These are phyloP conservation scores for Ogataea parapolymorpha DNA, from an alignment of 805 yeast species.

Conservation along the genomic window DNA sequence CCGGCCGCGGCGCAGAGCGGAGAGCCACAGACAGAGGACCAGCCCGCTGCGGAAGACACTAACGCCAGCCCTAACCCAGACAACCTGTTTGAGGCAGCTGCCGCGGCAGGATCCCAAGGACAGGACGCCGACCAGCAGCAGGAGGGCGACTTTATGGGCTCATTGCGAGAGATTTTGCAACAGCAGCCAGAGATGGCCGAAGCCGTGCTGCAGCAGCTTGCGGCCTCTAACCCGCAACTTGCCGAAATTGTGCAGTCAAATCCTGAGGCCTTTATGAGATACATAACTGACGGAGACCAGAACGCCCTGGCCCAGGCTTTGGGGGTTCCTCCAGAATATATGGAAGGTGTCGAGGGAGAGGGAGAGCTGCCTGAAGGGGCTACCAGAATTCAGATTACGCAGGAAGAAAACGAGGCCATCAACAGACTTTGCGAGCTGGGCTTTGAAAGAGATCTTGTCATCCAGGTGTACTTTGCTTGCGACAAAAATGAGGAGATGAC, in stretches of 20 bases:
- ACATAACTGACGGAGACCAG: conserved; percentile 62
- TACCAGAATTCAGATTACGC: conserved; percentile 61
- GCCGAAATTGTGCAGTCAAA: conserved; percentile 76
- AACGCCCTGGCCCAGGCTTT: conserved; percentile 46
- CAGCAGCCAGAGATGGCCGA: conserved; percentile 87
- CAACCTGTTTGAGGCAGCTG: conserved; percentile 51
- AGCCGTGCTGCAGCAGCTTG: conserved; percentile 76
- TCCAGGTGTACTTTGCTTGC: conserved; percentile 95
- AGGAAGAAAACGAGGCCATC: conserved; percentile 87
- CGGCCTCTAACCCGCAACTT: conserved; percentile 78
- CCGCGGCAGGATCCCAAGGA: conserved; percentile 31
- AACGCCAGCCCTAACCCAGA: conserved; percentile 37
- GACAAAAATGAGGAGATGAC: conserved; percentile 97
- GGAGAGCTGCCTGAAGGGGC: conserved; percentile 42
- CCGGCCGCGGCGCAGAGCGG: conserved; percentile 15
- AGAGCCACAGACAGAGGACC: conserved; percentile 13
- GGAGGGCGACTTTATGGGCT: conserved; percentile 42
- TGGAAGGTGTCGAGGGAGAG: conserved; percentile 34
- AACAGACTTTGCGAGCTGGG: conserved; percentile 88
- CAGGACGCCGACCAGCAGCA: conserved; percentile 30
- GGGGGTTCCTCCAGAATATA: conserved; percentile 38
- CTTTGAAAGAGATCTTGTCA: conserved; percentile 80
- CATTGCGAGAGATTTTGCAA: conserved; percentile 73
- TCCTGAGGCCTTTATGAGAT: conserved; percentile 85
- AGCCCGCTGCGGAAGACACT: not conserved